Evolutionary conservation across 2,329 filamentous ascomycete genomes (phyloP).

Genomic region (Aspergillus tubingensis): DNA sequence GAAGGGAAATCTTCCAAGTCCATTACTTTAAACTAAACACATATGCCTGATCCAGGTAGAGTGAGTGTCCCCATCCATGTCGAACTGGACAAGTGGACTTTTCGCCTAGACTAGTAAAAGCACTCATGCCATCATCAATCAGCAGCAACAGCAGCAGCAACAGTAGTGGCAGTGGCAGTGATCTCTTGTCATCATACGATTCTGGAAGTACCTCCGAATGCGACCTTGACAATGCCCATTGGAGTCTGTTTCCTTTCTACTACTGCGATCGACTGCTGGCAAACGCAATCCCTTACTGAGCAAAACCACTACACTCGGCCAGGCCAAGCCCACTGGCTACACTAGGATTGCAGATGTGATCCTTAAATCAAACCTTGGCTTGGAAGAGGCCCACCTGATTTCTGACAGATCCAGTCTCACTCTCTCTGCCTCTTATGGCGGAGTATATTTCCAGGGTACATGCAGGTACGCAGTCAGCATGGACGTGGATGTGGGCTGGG

Average conservation of each 20-base stretch:
- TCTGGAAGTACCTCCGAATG: constrained; percentile 5
- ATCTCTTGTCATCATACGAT: background rate
- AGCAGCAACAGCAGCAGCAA: too few relatives aligned
- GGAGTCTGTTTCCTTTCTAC: constrained; percentile 2
- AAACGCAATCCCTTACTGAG: constrained; percentile 19
- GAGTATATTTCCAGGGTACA: constrained; percentile 6
- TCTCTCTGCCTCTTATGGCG: background rate
- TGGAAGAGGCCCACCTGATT: constrained; percentile 19
- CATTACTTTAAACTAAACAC: background rate
- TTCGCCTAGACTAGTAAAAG: background rate
- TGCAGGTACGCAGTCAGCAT: background rate
- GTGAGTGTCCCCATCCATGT: background rate
- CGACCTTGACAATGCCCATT: background rate
- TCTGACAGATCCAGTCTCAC: constrained; percentile 22
- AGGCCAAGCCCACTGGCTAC: constrained; percentile 33
- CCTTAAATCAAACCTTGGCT: constrained; percentile 44
- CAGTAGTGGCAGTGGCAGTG: background rate
- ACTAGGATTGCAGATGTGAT: constrained; percentile 35
- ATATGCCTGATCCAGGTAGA: background rate
- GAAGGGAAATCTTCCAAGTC: too few relatives aligned
- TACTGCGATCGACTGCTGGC: constrained; percentile 3
- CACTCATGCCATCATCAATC: background rate
- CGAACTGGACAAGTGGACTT: too few relatives aligned
- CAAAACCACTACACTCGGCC: constrained; percentile 14
- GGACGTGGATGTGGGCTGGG: background rate